phyloP scores from a whole-genome alignment of 192 early-diverging fungal genomes.

The Rhizoclosmatium sp. region DNA sequence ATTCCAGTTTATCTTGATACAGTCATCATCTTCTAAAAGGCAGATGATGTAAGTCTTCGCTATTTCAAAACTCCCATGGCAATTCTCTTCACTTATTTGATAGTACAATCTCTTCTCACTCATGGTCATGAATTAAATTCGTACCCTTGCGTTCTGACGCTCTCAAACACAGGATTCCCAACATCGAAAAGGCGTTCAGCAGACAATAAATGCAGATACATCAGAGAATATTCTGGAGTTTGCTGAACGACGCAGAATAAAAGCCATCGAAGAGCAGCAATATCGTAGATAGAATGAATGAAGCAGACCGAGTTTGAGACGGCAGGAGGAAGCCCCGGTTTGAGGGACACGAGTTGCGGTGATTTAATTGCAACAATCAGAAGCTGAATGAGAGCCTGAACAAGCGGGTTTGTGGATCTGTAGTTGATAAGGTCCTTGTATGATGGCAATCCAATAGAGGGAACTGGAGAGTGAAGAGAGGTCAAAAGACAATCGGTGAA shows the following conservation, averaged over 20 bases:
- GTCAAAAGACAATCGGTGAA: background rate
- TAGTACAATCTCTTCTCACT: no score
- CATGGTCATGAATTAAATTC: no score
- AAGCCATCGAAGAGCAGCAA: constrained; percentile 26
- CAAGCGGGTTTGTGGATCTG: constrained; percentile 7
- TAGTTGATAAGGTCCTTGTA: constrained; percentile 29
- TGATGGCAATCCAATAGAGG: background rate
- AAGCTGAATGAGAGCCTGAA: constrained; percentile 8
- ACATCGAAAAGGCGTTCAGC: constrained; percentile 21
- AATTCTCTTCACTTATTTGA: no score
- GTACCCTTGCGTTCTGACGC: background rate
- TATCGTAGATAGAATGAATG: constrained; percentile 11
- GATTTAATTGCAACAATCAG: constrained; percentile 15
- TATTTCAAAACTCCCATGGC: no score
- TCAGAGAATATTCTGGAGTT: constrained; percentile 1
- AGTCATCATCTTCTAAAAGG: no score
- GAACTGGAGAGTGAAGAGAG: background rate
- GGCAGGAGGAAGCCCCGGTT: background rate
- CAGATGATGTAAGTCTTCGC: no score
- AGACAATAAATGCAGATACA: background rate
- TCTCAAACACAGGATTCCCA: constrained; percentile 21
- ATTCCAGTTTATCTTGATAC: no score
- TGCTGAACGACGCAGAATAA: constrained; percentile 1
- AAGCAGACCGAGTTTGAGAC: background rate
- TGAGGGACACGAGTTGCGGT: background rate